phyloP scores from a whole-genome alignment of 108 stramenopile genomes.

The Skeletonema tropicum region DNA sequence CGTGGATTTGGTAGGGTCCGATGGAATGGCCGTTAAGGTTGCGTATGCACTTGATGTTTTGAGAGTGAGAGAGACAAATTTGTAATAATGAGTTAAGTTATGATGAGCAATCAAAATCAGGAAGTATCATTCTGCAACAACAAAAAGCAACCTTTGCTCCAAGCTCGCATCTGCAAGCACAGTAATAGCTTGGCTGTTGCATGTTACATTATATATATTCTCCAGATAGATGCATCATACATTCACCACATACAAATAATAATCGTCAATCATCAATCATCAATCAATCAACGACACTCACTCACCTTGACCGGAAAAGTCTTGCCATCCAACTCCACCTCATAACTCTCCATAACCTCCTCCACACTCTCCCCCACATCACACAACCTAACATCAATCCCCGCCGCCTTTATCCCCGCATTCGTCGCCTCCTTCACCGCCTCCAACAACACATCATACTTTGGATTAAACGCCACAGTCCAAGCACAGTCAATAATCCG shows the following conservation, averaged over 20 bases:
- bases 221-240: no score
- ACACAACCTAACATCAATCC: slow-evolving; percentile 96
- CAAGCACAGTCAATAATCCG: slow-evolving; percentile 99
- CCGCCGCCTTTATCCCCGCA: slow-evolving; percentile 90
- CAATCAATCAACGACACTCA: no score
- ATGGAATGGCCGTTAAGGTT: slow-evolving; percentile 99
- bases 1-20: slow-evolving; percentile 98
- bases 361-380: slow-evolving; percentile 97
- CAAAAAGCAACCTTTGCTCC: no score
- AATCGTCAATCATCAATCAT: no score
- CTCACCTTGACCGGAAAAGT: slow-evolving; percentile 88
- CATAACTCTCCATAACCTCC: slow-evolving; percentile 99
- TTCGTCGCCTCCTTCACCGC: slow-evolving; percentile 96
- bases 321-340: slow-evolving; percentile 94
- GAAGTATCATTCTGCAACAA: not conserved
- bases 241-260: no score
- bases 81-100: no score
- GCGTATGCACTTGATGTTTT: slow-evolving; percentile 61
- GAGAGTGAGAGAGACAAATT: not conserved
- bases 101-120: not conserved
- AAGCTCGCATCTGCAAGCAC: no score
- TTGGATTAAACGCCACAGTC: slow-evolving; percentile 95
- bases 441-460: slow-evolving; percentile 91
- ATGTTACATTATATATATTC: no score
- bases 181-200: no score